phyloP scores from a whole-genome alignment of 139 green algal species.

The Trebouxia sp. region DNA sequence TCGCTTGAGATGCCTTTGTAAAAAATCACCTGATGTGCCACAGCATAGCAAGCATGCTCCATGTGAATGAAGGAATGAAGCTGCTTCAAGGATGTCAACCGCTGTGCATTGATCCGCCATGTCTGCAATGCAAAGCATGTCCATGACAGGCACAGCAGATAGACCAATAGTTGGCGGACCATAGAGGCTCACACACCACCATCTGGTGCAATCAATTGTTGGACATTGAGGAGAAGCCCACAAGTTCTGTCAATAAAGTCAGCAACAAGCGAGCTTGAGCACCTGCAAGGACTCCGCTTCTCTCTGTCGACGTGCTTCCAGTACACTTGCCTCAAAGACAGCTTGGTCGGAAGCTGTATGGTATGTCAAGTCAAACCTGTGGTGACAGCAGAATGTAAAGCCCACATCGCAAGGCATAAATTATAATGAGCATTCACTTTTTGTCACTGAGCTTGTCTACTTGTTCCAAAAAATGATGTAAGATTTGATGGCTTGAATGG shows the following conservation, averaged over 20 bases:
- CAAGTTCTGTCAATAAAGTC: too few species aligned
- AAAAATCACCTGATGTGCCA: conserved; percentile 52
- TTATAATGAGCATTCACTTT: neutral
- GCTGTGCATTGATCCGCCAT: conserved; percentile 50
- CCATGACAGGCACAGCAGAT: neutral
- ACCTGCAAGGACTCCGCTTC: conserved; percentile 54
- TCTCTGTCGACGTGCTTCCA: conserved; percentile 43
- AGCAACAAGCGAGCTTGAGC: too few species aligned
- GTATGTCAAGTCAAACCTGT: conserved; percentile 31
- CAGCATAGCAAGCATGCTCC: conserved; percentile 81
- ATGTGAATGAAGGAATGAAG: conserved; percentile 71
- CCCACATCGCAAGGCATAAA: neutral
- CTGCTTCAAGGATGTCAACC: conserved; percentile 46
- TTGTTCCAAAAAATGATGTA: too few species aligned
- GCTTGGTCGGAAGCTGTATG: conserved; percentile 57
- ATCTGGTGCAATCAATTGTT: neutral
- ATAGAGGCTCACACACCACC: neutral
- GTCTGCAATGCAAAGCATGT: conserved; percentile 10
- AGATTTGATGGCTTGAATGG: too few species aligned
- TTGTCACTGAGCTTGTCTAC: neutral
- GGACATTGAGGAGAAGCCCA: neutral
- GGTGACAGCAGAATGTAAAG: neutral
- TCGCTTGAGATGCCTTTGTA: too few species aligned
- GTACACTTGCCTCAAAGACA: conserved; percentile 54
- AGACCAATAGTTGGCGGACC: neutral